Conservation (phyloP, 106 monocot genomes). For the Dendrobium catenatum region DNA sequence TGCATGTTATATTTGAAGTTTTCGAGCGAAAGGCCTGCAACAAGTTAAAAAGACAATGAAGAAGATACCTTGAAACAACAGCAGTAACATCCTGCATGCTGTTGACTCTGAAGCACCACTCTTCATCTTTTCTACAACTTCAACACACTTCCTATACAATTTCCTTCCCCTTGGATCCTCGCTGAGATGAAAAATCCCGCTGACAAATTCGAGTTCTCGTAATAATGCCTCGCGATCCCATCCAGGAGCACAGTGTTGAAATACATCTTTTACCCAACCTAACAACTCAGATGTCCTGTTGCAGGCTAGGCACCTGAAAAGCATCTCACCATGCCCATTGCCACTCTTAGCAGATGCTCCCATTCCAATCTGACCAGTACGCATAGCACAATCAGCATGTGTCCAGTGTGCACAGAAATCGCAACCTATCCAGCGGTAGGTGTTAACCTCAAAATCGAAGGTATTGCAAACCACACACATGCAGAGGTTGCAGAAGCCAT, state of each 20-base stretch:
- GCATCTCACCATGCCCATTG: slow-evolving; percentile 58
- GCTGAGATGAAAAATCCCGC: slow-evolving; percentile 82
- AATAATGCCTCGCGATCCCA: slow-evolving; percentile 77
- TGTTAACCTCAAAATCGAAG: slow-evolving; percentile 97
- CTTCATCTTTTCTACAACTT: slow-evolving; percentile 78
- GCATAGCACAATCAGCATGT: slow-evolving; percentile 92
- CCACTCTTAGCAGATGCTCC: slow-evolving; percentile 46
- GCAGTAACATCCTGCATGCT: slow-evolving; percentile 58
- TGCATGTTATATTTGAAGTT: not conserved
- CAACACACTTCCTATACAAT: slow-evolving; percentile 67
- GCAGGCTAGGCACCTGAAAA: slow-evolving; percentile 92
- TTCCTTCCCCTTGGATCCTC: slow-evolving; percentile 78
- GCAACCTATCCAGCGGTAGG: slow-evolving; percentile 98
- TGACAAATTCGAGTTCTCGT: slow-evolving; percentile 78
- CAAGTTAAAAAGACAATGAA: not conserved
- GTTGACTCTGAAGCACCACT: slow-evolving; percentile 41
- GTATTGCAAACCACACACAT: slow-evolving; percentile 96
- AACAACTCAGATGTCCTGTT: slow-evolving; percentile 83
- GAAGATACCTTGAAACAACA: slow-evolving; percentile 77
- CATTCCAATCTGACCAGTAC: slow-evolving; percentile 67
- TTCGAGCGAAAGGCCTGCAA: not conserved
- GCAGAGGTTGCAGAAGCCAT: slow-evolving; percentile 91
- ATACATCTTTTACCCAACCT: slow-evolving; percentile 95
- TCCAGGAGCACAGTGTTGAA: slow-evolving; percentile 84
- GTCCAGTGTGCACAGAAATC: slow-evolving; percentile 96